These are phyloP conservation scores for Fusarium stilboides DNA, from an alignment of 2,329 filamentous ascomycete genomes.

Conservation along the genomic window DNA sequence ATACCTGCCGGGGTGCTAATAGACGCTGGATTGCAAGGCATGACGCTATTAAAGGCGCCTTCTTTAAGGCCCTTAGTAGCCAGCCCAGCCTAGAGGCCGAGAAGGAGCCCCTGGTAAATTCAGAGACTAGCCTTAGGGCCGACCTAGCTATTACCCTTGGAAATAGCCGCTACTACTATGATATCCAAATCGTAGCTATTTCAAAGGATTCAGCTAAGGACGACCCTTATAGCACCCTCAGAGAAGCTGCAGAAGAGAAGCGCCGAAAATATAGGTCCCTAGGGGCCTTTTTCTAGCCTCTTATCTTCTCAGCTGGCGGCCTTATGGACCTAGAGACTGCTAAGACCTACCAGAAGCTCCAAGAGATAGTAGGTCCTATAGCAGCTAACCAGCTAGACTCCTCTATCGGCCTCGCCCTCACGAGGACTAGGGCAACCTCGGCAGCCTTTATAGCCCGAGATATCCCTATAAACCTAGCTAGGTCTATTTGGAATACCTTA, in stretches of 20 bases:
- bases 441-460: constrained; percentile 5
- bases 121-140: not conserved
- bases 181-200: constrained; percentile 3
- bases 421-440: not conserved
- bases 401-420: not conserved
- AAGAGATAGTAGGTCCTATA: not conserved
- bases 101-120: not conserved
- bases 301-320: constrained; percentile 7
- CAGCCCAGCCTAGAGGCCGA: not conserved
- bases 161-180: not conserved
- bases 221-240: not conserved
- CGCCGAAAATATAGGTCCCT: not conserved
- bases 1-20: not conserved
- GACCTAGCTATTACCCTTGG: not conserved
- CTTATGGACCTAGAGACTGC: constrained; percentile 10
- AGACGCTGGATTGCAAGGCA: not conserved
- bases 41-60: not conserved
- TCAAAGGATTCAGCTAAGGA: not conserved
- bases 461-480: not conserved
- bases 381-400: not conserved
- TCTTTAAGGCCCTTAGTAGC: not conserved
- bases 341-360: constrained; percentile 10
- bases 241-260: not conserved
- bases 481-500: not conserved
- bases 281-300: constrained; percentile 6